These are phyloP conservation scores for Fusarium sublunatum DNA, from an alignment of 2,329 filamentous ascomycete genomes.

Conservation along the genomic window DNA sequence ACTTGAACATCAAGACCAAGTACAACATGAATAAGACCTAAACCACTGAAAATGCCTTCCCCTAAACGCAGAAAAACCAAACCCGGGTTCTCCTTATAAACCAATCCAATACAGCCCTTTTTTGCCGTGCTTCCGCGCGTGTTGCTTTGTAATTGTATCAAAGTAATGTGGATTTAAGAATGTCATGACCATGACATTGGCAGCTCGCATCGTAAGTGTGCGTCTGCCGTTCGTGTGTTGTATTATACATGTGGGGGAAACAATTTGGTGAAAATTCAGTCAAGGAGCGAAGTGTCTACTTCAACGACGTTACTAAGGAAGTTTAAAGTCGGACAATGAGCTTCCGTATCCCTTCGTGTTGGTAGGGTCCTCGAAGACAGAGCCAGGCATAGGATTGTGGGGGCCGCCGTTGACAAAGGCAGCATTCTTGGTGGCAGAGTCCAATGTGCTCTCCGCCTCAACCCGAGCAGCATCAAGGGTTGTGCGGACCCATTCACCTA, in stretches of 20 bases:
- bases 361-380: slow-evolving; percentile 31
- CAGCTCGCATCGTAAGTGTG: slow-evolving; percentile 1
- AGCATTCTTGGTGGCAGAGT: slow-evolving; percentile 46
- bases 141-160: slow-evolving; percentile 13
- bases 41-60: slow-evolving; percentile 8
- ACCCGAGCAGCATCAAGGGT: slow-evolving; percentile 54
- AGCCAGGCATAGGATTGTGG: slow-evolving; percentile 26
- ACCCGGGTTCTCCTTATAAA: slow-evolving; percentile 20
- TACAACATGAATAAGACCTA: slow-evolving; percentile 2
- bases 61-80: slow-evolving; percentile 26
- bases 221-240: slow-evolving; percentile 1
- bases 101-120: slow-evolving; percentile 33
- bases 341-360: neutral
- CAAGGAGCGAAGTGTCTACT: slow-evolving; percentile 4
- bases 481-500: slow-evolving; percentile 73
- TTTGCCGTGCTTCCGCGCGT: slow-evolving; percentile 22
- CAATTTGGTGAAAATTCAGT: slow-evolving; percentile 1
- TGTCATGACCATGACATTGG: slow-evolving; percentile 18
- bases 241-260: slow-evolving; percentile 23
- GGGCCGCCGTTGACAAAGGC: slow-evolving; percentile 7
- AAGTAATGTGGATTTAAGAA: slow-evolving; percentile 14
- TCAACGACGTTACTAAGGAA: slow-evolving; percentile 4
- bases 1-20: slow-evolving; percentile 13
- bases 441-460: slow-evolving; percentile 49
- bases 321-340: slow-evolving; percentile 20